A percentile compares a stretch with the other conserved stretches of the same genome.
Conservation (phyloP, 2,329 filamentous ascomycete genomes). For the Thielaviopsis musarum region DNA sequence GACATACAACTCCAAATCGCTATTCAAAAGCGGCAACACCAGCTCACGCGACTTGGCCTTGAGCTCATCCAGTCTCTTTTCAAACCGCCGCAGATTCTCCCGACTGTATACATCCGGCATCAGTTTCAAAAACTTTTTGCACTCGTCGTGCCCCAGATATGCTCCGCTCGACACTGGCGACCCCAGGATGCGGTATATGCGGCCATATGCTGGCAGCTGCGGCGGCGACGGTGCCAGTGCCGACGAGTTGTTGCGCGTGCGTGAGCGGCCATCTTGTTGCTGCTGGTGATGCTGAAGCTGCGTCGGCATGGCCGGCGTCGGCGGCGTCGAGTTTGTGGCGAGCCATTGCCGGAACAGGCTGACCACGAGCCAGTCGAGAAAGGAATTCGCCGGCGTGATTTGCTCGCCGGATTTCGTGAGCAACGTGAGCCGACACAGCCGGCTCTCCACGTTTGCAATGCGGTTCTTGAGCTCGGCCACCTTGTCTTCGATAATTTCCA, state of each 20-base stretch:
- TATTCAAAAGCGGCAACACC: constrained; percentile 73
- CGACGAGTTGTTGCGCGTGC: constrained; percentile 17
- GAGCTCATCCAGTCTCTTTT: constrained; percentile 74
- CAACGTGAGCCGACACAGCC: constrained; percentile 65
- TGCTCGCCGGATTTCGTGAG: constrained; percentile 67
- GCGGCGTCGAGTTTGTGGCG: constrained; percentile 70
- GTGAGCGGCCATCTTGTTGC: constrained; percentile 16
- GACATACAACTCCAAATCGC: constrained; percentile 66
- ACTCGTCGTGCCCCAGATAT: constrained; percentile 72
- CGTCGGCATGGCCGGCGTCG: constrained; percentile 22
- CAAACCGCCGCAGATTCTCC: constrained; percentile 73
- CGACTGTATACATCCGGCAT: constrained; percentile 68
- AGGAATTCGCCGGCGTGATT: constrained; percentile 61
- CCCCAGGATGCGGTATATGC: constrained; percentile 64
- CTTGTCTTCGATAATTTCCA: constrained; percentile 89
- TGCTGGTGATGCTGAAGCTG: constrained; percentile 5
- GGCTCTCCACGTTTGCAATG: constrained; percentile 62
- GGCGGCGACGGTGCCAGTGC: constrained; percentile 21
- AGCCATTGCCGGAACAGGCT: constrained; percentile 86
- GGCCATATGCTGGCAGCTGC: constrained; percentile 38
- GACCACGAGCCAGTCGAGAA: constrained; percentile 78
- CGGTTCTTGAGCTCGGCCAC: constrained; percentile 79
- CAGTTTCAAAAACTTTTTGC: constrained; percentile 77
- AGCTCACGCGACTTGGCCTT: constrained; percentile 69
- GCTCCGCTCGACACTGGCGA: constrained; percentile 34